Evolutionary conservation across 306 rosid species (phyloP).

Genomic region (Malus sylvestris): DNA sequence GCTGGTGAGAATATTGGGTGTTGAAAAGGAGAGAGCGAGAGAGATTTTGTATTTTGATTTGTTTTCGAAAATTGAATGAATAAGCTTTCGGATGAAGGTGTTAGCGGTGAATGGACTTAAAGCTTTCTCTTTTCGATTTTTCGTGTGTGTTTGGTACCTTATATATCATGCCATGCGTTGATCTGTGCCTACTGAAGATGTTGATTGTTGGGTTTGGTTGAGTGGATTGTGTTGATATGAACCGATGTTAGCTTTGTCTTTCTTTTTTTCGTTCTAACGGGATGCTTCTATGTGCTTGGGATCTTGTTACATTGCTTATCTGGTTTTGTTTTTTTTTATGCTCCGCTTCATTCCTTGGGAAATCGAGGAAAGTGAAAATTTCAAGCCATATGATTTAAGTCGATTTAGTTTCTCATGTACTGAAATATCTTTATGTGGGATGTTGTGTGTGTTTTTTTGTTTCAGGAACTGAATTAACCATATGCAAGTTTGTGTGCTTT

Average conservation of each 20-base stretch:
- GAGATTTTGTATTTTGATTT: background rate
- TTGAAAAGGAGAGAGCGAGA: too few species aligned
- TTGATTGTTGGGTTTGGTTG: background rate
- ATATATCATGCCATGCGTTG: background rate
- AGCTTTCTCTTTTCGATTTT: background rate
- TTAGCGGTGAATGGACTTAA: background rate
- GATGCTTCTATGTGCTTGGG: background rate
- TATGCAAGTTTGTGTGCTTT: background rate
- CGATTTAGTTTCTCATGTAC: background rate
- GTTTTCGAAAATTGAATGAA: background rate
- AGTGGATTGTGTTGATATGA: background rate
- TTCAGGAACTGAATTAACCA: background rate
- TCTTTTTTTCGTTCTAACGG: background rate
- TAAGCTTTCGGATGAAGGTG: background rate
- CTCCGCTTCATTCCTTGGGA: background rate
- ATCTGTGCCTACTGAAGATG: background rate
- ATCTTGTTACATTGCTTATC: background rate
- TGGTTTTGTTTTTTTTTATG: background rate
- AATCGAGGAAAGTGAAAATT: background rate
- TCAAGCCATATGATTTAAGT: background rate
- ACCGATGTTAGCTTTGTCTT: background rate
- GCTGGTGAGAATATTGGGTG: background rate
- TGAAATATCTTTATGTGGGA: background rate
- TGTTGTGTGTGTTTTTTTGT: background rate
- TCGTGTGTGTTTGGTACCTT: background rate